phyloP scores from a whole-genome alignment of 2,329 filamentous ascomycete genomes.

The Colletotrichum sp. region DNA sequence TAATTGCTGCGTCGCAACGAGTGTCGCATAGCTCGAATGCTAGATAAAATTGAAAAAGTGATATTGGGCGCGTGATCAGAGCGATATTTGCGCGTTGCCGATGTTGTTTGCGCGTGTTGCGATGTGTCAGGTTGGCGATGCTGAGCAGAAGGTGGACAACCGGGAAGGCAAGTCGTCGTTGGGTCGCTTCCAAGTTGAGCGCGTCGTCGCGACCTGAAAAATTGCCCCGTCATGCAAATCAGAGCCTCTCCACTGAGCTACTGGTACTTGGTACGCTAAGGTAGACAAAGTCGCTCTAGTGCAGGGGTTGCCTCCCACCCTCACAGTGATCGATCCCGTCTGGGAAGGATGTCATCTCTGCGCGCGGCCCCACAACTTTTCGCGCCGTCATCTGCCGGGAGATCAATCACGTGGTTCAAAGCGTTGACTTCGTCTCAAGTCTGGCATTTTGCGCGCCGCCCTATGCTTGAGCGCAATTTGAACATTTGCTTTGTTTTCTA shows the following conservation, averaged over 20 bases:
- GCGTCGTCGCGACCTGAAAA: conserved; percentile 23
- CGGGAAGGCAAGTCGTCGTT: background rate
- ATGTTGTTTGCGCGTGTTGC: background rate
- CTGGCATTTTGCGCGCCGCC: background rate
- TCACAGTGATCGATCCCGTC: conserved; percentile 8
- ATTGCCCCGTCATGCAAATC: conserved; percentile 21
- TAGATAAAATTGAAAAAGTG: background rate
- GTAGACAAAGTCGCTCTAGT: conserved; percentile 11
- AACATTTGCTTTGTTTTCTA: background rate
- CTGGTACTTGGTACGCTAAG: conserved; percentile 2
- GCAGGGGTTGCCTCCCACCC: conserved; percentile 18
- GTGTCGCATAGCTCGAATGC: conserved; percentile 15
- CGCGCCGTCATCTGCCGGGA: conserved; percentile 8
- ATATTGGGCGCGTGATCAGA: background rate
- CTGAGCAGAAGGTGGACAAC: background rate
- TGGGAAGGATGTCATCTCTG: conserved; percentile 18
- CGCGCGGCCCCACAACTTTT: background rate
- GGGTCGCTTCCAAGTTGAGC: conserved; percentile 1
- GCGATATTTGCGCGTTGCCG: background rate
- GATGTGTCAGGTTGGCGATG: background rate
- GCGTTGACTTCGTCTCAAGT: background rate
- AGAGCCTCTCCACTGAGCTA: conserved; percentile 18
- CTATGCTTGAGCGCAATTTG: background rate
- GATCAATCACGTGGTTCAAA: conserved; percentile 9
- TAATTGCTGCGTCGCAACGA: conserved; percentile 26